Evolutionary conservation across 352 stramenopile species (phyloP).

Genomic region (Blastocystis sp.): DNA sequence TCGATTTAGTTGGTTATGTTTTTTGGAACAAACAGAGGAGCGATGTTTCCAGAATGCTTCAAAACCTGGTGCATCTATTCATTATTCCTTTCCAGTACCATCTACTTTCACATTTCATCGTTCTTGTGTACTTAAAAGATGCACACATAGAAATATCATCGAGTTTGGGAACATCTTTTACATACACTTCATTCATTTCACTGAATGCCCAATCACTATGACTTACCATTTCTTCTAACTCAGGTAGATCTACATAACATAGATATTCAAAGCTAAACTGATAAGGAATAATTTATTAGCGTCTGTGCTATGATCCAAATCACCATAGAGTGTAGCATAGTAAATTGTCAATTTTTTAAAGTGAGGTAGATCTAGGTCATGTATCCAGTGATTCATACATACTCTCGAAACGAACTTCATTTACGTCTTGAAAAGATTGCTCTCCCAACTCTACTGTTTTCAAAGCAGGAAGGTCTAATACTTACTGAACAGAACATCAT

Average conservation of each 20-base stretch:
- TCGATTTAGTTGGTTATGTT: background rate
- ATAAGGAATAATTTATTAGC: background rate
- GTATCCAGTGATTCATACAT: background rate
- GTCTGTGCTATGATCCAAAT: background rate
- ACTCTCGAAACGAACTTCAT: background rate
- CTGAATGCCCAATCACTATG: background rate
- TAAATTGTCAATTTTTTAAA: background rate
- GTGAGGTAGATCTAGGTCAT: background rate
- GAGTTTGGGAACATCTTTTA: background rate
- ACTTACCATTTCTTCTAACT: background rate
- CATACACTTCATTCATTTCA: background rate
- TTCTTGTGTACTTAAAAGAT: background rate
- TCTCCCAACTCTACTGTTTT: background rate
- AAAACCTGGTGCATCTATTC: background rate
- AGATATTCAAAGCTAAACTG: background rate
- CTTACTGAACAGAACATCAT: background rate
- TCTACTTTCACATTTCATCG: background rate
- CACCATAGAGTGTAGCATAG: background rate
- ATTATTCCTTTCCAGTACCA: background rate
- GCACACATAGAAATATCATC: background rate
- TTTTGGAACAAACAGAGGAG: slow-evolving; percentile 11
- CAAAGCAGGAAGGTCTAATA: background rate
- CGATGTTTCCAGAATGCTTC: background rate
- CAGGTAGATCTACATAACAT: background rate
- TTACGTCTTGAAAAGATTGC: background rate